A percentile compares a stretch with the other conserved stretches of the same genome.
These are phyloP conservation scores for Exophiala spinifera DNA, from an alignment of 2,329 filamentous ascomycete species.

Conservation along the genomic window DNA sequence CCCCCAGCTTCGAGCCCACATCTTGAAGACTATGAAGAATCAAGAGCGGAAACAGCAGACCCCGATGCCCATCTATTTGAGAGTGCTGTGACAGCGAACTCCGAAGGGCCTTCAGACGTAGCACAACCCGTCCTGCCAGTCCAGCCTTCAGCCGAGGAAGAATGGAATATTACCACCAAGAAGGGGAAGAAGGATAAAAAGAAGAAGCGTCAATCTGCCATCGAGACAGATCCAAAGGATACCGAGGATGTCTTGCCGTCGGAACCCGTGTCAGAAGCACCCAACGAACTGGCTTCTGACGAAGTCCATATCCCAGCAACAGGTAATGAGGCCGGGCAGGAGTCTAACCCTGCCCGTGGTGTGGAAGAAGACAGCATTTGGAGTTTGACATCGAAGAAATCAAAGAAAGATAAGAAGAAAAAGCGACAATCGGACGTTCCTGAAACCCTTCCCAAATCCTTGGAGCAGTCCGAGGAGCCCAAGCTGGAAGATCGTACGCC, in stretches of 20 bases:
- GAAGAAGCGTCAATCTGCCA: constrained; percentile 31
- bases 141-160: neutral
- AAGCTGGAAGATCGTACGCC: neutral
- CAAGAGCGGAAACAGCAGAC: neutral
- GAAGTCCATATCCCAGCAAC: neutral
- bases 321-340: neutral
- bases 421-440: constrained; percentile 29
- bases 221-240: neutral
- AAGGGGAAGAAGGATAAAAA: constrained; percentile 31
- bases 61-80: too few relatives aligned
- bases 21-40: neutral
- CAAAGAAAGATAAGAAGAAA: constrained; percentile 34
- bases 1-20: constrained; percentile 33
- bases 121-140: neutral
- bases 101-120: constrained; percentile 20
- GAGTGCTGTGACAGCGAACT: constrained; percentile 29
- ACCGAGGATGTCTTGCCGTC: neutral
- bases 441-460: neutral
- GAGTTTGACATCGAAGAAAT: constrained; percentile 31
- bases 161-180: constrained; percentile 6
- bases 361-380: neutral
- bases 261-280: neutral
- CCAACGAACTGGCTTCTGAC: neutral
- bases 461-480: neutral
- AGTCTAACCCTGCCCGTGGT: neutral